phyloP scores from a whole-genome alignment of 768 basidiomycete genomes.

The Pilatotrama ljubarskyi region DNA sequence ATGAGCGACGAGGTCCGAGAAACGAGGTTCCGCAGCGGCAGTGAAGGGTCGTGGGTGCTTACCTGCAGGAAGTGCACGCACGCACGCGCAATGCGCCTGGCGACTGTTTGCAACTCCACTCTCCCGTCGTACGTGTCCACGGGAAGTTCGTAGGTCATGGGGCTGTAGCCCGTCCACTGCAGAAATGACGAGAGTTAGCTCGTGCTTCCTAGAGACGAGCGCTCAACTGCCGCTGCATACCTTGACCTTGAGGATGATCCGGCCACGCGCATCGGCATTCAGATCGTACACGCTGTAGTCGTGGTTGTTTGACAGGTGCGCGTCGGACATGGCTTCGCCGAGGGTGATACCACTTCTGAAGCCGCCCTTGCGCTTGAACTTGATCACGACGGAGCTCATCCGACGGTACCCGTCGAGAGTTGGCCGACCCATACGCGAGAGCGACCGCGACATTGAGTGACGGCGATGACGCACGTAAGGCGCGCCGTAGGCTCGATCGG shows the following conservation, averaged over 20 bases:
- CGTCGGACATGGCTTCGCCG: conserved; percentile 66
- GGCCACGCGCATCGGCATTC: conserved; percentile 58
- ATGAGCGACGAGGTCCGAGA: not conserved
- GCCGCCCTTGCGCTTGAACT: conserved; percentile 74
- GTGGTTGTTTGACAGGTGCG: conserved; percentile 60
- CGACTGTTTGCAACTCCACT: conserved; percentile 64
- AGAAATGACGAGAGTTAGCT: conserved; percentile 3
- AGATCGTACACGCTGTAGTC: conserved; percentile 64
- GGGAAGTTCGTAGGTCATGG: conserved; percentile 75
- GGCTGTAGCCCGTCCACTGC: conserved; percentile 70
- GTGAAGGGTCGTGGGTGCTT: conserved; percentile 15
- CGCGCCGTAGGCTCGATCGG: conserved; percentile 17
- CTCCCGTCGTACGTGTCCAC: conserved; percentile 66
- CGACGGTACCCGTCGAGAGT: conserved; percentile 45
- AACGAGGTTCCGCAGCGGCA: not conserved
- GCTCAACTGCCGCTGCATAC: conserved; percentile 37
- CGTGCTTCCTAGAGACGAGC: not conserved
- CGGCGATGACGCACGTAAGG: conserved; percentile 31
- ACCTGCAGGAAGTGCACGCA: conserved; percentile 78
- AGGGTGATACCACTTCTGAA: conserved; percentile 66
- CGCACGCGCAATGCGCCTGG: conserved; percentile 66
- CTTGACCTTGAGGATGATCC: conserved; percentile 62
- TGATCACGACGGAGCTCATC: conserved; percentile 53
- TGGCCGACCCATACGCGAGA: conserved; percentile 21
- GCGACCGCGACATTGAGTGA: conserved; percentile 45